Evolutionary conservation across 305 asterid genomes (phyloP).

Genomic region (Stenogyne calaminthoides): DNA sequence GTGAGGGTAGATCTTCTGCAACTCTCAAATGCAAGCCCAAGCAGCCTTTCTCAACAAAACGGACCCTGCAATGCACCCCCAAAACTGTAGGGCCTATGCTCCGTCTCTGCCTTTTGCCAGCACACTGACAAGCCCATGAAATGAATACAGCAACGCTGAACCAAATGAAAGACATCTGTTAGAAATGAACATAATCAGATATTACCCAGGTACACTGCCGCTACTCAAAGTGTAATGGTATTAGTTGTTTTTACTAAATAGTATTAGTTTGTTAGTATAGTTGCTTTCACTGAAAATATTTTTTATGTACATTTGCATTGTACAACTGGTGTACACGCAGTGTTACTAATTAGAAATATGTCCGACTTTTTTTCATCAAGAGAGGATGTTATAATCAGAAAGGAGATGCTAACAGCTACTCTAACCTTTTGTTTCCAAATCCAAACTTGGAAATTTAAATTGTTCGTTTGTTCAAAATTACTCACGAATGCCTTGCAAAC

Average conservation of each 20-base stretch:
- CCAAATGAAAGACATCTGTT: background rate
- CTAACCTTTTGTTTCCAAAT: background rate
- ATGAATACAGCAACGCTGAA: slow-evolving; percentile 86
- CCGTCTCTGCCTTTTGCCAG: slow-evolving; percentile 40
- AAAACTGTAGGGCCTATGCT: slow-evolving; percentile 53
- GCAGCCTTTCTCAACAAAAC: slow-evolving; percentile 79
- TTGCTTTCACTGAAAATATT: no score
- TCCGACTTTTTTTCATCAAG: background rate
- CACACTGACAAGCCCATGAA: slow-evolving; percentile 75
- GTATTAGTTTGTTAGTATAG: no score
- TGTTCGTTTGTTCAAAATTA: background rate
- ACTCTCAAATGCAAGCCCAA: slow-evolving; percentile 61
- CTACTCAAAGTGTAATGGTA: no score
- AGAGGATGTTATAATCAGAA: background rate
- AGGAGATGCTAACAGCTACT: background rate
- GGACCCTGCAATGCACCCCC: slow-evolving; percentile 90
- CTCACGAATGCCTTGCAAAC: background rate
- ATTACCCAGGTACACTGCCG: no score
- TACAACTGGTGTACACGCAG: no score
- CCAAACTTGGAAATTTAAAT: background rate
- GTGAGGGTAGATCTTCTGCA: slow-evolving; percentile 88
- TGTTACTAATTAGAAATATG: background rate
- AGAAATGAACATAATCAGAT: no score
- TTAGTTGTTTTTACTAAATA: no score
- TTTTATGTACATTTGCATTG: no score